Evolutionary conservation across 192 early-diverging fungal species (phyloP), one percentile per base, ranked within the genome.

Genomic region (Coemansia sp.): DNA sequence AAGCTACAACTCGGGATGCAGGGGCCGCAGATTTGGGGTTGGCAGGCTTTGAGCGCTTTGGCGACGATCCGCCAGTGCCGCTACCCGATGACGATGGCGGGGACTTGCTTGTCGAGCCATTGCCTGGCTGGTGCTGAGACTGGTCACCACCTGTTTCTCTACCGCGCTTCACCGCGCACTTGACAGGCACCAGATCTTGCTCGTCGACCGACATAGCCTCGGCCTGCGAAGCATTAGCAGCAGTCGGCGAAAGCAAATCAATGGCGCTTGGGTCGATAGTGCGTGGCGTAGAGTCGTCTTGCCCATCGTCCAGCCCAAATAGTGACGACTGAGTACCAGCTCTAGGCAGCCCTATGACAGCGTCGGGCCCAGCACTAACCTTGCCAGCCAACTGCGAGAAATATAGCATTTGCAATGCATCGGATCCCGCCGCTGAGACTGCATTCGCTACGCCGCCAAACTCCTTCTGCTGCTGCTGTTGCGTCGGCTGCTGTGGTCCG

Each of bases 261-360:
- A 81, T 81, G 59, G 78, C 73, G 60, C 78, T 81, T 10, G 78
- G 78, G 33, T 81, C 57, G 43, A 81, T 81, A 14, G 78, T 81
- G 66, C 69, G 62, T 10, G 78, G 78, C 5, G 74, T 58, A 46
- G 35, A 56, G 7, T 72, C 70, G 36, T 45, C 35, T n/a, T 50
- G 40, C 3, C 23, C 18, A 7, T 48, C 60, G 5, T 43, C 70
- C 53, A 69, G 36, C 14, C 59, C 66, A 43, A 60, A 77, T 11
- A 77, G 55, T 11, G 65, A 34, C 40, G 62, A 40, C 14, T 45
- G 55, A 21, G 71, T 55, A 5, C 68, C 65, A 0, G 70, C 35
- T 6, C 63, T 57, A 20, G 71, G 65, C 24, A 72, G 36, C 9
- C 62, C 58, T 28, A 59, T 36, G n/a, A 67, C 51, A n/a, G 63